phyloP scores from a whole-genome alignment of 345 rosid genomes.

The Barbarea vulgaris region DNA sequence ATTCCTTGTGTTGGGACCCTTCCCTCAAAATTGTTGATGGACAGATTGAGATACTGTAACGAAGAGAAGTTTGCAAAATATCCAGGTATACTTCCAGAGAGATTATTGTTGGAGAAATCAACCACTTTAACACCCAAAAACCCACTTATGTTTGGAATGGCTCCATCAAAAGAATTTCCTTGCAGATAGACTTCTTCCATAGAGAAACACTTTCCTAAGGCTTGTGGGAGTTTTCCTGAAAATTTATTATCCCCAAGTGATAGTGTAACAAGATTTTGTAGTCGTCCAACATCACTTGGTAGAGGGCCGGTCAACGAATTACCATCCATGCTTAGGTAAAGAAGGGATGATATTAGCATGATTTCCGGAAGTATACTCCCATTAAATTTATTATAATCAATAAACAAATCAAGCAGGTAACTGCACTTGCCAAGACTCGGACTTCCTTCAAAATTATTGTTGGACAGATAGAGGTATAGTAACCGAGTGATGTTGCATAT shows the following conservation, averaged over 20 bases:
- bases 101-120: not conserved
- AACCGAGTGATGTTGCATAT: not conserved
- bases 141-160: not conserved
- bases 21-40: not conserved
- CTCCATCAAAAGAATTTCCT: slow-evolving; percentile 15
- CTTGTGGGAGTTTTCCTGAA: not conserved
- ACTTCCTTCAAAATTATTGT: slow-evolving; percentile 5
- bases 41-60: slow-evolving; percentile 9
- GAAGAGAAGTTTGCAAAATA: not conserved
- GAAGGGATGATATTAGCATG: not conserved
- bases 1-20: not conserved
- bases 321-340: not conserved
- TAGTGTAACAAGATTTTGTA: not conserved
- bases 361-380: not conserved
- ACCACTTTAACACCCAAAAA: not conserved
- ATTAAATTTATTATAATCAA: not conserved
- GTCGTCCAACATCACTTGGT: not conserved
- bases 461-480: not conserved
- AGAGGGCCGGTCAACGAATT: not conserved
- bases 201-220: not conserved
- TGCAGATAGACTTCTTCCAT: not conserved
- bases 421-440: not conserved
- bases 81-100: slow-evolving; percentile 17
- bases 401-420: not conserved
- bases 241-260: not conserved